phyloP scores from a whole-genome alignment of 2,329 filamentous ascomycete genomes.

The Aspergillus sp. region DNA sequence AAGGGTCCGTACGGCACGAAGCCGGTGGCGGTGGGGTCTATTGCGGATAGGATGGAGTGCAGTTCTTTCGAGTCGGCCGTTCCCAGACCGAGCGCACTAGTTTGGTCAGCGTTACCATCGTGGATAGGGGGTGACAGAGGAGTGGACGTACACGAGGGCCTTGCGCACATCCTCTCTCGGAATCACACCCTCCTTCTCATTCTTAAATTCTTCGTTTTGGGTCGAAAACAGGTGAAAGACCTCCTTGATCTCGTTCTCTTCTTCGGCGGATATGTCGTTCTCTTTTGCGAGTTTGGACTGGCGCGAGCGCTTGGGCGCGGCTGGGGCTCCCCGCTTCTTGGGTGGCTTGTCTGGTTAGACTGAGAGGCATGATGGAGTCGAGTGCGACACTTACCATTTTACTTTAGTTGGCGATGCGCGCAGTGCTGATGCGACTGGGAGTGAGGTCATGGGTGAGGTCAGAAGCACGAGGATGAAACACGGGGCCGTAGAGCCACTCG shows the following conservation, averaged over 20 bases:
- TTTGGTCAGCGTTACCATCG: not conserved
- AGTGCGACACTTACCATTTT: slow-evolving; percentile 18
- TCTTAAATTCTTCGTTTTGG: slow-evolving; percentile 57
- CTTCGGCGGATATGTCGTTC: slow-evolving; percentile 76
- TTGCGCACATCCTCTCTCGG: slow-evolving; percentile 66
- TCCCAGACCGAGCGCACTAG: slow-evolving; percentile 76
- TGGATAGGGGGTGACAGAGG: not conserved
- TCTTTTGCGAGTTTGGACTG: slow-evolving; percentile 90
- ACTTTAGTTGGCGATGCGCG: not conserved
- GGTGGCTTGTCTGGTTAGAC: slow-evolving; percentile 26
- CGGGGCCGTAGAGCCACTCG: too few species aligned
- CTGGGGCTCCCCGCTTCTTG: slow-evolving; percentile 33
- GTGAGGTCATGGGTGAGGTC: too few species aligned
- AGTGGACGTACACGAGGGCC: slow-evolving; percentile 63
- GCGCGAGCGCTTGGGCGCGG: slow-evolving; percentile 47
- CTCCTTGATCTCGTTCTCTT: slow-evolving; percentile 88
- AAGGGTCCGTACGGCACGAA: slow-evolving; percentile 78
- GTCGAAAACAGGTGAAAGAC: slow-evolving; percentile 77
- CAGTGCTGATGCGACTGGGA: too few species aligned
- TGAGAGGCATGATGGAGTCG: too few species aligned
- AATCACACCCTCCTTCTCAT: slow-evolving; percentile 70
- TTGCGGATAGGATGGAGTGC: slow-evolving; percentile 70
- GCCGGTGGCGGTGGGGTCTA: slow-evolving; percentile 80
- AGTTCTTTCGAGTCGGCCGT: slow-evolving; percentile 65
- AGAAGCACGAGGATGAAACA: too few species aligned